Evolutionary conservation across 805 yeast genomes (phyloP).

Genomic region (Naumovozyma baii): DNA sequence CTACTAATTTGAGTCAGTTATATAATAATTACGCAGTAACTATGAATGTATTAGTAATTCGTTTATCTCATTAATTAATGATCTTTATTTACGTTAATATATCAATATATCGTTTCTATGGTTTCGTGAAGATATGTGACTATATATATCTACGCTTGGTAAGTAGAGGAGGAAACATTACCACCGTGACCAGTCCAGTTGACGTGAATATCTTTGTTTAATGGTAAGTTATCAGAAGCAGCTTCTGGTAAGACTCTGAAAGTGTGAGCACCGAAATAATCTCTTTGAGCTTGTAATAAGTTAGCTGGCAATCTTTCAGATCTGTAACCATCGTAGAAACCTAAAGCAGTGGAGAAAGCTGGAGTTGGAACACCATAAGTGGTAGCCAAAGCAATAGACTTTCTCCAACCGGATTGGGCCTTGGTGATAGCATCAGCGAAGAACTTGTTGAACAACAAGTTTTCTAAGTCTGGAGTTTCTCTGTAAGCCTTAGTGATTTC

Average conservation of each 20-base stretch:
- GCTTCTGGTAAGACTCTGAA: constrained; percentile 86
- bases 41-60: no score
- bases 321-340: constrained; percentile 99
- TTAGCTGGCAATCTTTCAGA: constrained; percentile 92
- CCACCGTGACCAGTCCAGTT: constrained; percentile 99
- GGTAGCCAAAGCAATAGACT: constrained; percentile 67
- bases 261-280: constrained; percentile 99
- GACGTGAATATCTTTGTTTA: constrained; percentile 76
- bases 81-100: no score
- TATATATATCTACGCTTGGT: constrained; percentile 68
- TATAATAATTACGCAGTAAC: no score
- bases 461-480: constrained; percentile 85
- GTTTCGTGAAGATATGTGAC: no score
- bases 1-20: no score
- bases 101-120: no score
- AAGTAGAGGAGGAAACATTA: constrained; percentile 89
- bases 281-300: constrained; percentile 98
- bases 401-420: constrained; percentile 96
- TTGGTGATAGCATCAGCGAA: constrained; percentile 82
- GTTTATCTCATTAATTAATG: not conserved
- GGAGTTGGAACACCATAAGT: constrained; percentile 93
- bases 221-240: constrained; percentile 70
- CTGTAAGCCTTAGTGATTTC: constrained; percentile 96
- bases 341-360: constrained; percentile 91
- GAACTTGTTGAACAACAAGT: constrained; percentile 91